A percentile compares a stretch with the other conserved stretches of the same genome.
Evolutionary conservation across 2,329 filamentous ascomycete species (phyloP).

Genomic region (Aureobasidium melanogenum): DNA sequence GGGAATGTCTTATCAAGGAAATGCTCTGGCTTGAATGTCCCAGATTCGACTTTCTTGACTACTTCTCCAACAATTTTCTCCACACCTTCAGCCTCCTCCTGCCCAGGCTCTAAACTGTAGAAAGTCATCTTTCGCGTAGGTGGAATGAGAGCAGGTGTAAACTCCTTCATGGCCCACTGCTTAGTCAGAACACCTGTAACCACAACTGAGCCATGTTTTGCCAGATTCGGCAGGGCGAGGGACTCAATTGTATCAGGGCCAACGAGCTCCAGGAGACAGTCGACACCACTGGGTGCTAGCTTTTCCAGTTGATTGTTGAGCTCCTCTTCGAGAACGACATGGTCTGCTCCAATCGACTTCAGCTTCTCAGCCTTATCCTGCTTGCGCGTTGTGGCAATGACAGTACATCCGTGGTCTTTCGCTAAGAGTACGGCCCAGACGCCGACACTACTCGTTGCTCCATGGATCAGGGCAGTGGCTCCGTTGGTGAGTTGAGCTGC

Average conservation of each 20-base stretch:
- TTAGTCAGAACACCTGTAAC: conserved; percentile 10
- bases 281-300: conserved; percentile 2
- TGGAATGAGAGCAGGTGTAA: conserved; percentile 4
- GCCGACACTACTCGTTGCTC: conserved; percentile 6
- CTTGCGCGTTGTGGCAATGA: conserved; percentile 12
- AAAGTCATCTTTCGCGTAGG: conserved; percentile 9
- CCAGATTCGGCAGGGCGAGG: background rate
- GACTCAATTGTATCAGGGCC: background rate
- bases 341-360: conserved; percentile 4
- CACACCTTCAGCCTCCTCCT: conserved; percentile 3
- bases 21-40: background rate
- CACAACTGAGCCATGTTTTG: conserved; percentile 8
- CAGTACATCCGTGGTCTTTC: conserved; percentile 5
- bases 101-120: conserved; percentile 4
- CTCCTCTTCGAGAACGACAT: conserved; percentile 10
- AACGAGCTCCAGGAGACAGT: conserved; percentile 9
- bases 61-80: background rate
- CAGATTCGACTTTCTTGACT: background rate
- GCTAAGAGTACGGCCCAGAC: conserved; percentile 11
- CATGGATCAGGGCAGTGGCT: conserved; percentile 4
- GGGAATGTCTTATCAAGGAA: conserved; percentile 7
- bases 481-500: background rate
- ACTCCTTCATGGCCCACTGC: conserved; percentile 5
- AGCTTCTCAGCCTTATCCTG: conserved; percentile 2
- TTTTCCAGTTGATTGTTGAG: background rate